Base-by-base conservation (phyloP, 176 grass and related monocot genomes). In the Aegilops sharonensis region DNA sequence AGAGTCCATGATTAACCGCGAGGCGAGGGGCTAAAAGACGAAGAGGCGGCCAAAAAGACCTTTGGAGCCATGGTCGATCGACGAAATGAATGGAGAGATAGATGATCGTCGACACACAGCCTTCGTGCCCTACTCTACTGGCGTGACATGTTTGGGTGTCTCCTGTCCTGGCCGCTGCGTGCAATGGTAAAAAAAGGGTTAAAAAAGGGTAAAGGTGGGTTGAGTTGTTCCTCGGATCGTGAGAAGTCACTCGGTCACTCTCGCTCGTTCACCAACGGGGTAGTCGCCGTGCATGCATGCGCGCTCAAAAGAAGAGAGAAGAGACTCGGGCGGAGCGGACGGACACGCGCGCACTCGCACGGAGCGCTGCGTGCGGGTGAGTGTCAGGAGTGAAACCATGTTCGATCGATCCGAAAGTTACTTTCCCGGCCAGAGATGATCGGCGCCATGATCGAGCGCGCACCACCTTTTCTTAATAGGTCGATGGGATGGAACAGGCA, bases 1-100 rank as follows among this genome's bases (percentile, higher is more conserved):
- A 88, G 85, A 87, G 69, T 15, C 61, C 81, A 91, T 91, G 81
- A 91, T 87, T 87, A 81, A 64, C 81, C 62, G 47, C 73, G 77
- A n/a, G 87, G 72, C 17, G 61, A 35, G 42, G 71, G 45, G 8
- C 8, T 11, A 77, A 76, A 77, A 56, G 74, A 56, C 27, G 74
- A 12, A 59, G 74, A 32, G 15, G 74, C 17, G 80, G 79, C 66
- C n/a, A 62, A 87, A 87, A 80, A 85, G 82, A 68, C 4, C 72
- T 75, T 75, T 75, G 3, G 24, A 21, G 75, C 56, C 75, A 84
- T 24, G 84, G 45, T 21, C 67, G 30, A 17, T 4, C 30, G 32
- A 20, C 67, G 6, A 34, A 45, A 73, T 76, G 70, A 81, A 37
- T 54, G 64, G 81, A 82, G 85, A 86, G 78, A 63, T 35, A 13